Percentiles rank a stretch among this genome's conserved stretches.
Evolutionary conservation across 148 eudicot species (phyloP).

Genomic region (Limonium bicolor): DNA sequence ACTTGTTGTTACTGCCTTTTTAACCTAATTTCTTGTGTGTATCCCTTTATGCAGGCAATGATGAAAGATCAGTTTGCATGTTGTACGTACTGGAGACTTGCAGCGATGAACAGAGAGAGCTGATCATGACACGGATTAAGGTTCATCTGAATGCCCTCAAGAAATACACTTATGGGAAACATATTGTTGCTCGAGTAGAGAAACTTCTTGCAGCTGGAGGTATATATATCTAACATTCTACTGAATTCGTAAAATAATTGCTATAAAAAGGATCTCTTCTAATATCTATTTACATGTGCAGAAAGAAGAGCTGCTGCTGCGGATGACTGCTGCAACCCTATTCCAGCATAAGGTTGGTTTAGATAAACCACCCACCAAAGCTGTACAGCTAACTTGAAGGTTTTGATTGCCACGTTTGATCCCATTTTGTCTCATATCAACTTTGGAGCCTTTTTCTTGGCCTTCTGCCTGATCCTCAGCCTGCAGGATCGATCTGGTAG

Average conservation of each 20-base stretch:
- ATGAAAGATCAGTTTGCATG: conserved; percentile 1
- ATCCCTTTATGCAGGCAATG: conserved; percentile 1
- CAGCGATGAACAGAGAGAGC: conserved; percentile 2
- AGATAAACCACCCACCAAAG: neutral
- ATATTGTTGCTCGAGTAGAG: conserved; percentile 6
- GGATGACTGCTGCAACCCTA: neutral
- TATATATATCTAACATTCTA: neutral
- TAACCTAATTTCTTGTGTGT: neutral
- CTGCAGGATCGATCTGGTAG: no score
- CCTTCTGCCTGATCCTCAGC: no score
- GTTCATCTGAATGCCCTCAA: conserved; percentile 3
- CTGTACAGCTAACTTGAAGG: conserved; percentile 5
- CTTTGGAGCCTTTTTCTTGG: no score
- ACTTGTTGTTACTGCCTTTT: neutral
- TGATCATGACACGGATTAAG: conserved; percentile 7
- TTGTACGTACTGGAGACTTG: conserved; percentile 4
- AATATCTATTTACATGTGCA: neutral
- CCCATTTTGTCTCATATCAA: neutral
- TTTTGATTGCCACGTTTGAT: neutral
- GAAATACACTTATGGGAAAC: conserved; percentile 5
- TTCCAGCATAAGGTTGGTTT: no score
- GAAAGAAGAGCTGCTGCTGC: conserved; percentile 5
- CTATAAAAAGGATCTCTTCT: neutral
- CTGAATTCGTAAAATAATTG: neutral
- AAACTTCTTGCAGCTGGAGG: conserved; percentile 5